Conservation (phyloP, 2,329 filamentous ascomycete genomes). For the Phyllosticta ampelicida region DNA sequence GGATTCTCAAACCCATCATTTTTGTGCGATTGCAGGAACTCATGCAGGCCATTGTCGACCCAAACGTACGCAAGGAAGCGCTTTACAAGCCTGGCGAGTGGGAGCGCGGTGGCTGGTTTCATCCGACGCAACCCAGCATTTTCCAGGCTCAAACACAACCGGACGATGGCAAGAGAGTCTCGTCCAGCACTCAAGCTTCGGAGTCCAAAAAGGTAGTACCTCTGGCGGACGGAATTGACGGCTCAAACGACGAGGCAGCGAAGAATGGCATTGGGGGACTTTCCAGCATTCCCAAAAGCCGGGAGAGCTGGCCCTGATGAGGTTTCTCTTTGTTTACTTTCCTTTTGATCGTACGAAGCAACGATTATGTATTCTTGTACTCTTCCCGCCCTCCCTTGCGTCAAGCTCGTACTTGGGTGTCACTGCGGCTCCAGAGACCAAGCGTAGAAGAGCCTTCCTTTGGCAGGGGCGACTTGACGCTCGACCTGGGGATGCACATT, state of each 20-base stretch:
- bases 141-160: slow-evolving; percentile 29
- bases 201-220: neutral
- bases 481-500: neutral
- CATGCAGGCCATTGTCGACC: slow-evolving; percentile 57
- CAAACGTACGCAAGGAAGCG: slow-evolving; percentile 46
- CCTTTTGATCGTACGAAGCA: neutral
- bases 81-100: slow-evolving; percentile 63
- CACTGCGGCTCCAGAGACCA: neutral
- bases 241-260: neutral
- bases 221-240: neutral
- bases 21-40: slow-evolving; percentile 63
- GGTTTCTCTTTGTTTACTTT: neutral
- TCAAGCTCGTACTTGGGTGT: neutral
- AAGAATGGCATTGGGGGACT: neutral
- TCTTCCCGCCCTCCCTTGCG: neutral
- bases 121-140: slow-evolving; percentile 27
- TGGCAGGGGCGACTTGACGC: neutral
- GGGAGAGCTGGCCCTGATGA: neutral
- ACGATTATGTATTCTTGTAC: neutral
- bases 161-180: neutral
- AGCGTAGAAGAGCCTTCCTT: too few relatives aligned
- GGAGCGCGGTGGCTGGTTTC: slow-evolving; percentile 83
- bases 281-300: neutral
- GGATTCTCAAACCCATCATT: slow-evolving; percentile 82
- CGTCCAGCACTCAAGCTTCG: neutral